phyloP scores from a whole-genome alignment of 2,329 filamentous ascomycete species.

The Bipolaris oryzae region DNA sequence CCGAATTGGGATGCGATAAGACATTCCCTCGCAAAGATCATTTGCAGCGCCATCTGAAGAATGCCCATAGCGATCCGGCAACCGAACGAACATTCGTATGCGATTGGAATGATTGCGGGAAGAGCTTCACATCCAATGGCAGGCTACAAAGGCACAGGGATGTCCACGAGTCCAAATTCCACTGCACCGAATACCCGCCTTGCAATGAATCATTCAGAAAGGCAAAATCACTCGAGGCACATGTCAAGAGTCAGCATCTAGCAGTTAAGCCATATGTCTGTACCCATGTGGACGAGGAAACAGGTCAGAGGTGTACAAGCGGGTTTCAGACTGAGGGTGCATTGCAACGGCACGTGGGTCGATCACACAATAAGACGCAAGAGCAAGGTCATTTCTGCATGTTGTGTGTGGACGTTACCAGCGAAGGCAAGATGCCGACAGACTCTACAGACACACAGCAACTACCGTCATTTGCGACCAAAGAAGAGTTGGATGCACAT shows the following conservation, averaged over 20 bases:
- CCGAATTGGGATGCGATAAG: slow-evolving; percentile 74
- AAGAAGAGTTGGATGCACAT: slow-evolving; percentile 73
- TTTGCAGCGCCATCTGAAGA: slow-evolving; percentile 82
- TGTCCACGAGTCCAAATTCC: slow-evolving; percentile 78
- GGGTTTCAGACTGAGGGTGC: slow-evolving; percentile 76
- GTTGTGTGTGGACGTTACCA: slow-evolving; percentile 62
- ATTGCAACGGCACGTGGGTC: slow-evolving; percentile 72
- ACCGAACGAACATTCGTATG: slow-evolving; percentile 71
- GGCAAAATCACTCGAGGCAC: slow-evolving; percentile 81
- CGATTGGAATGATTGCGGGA: slow-evolving; percentile 73
- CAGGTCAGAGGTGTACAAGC: slow-evolving; percentile 64
- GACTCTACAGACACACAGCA: not conserved
- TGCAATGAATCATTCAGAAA: slow-evolving; percentile 86
- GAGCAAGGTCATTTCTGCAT: slow-evolving; percentile 72
- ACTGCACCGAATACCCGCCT: slow-evolving; percentile 71
- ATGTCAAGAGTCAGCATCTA: slow-evolving; percentile 78
- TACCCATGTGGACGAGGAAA: slow-evolving; percentile 60
- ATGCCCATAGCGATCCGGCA: slow-evolving; percentile 68
- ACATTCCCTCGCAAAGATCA: slow-evolving; percentile 86
- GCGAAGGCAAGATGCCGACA: slow-evolving; percentile 31
- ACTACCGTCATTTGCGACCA: slow-evolving; percentile 67
- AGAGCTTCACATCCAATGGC: slow-evolving; percentile 81
- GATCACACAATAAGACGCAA: slow-evolving; percentile 68
- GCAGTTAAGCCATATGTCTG: slow-evolving; percentile 75
- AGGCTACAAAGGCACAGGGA: slow-evolving; percentile 76